phyloP scores from a whole-genome alignment of 129 eudicot species.

The Centella asiatica region DNA sequence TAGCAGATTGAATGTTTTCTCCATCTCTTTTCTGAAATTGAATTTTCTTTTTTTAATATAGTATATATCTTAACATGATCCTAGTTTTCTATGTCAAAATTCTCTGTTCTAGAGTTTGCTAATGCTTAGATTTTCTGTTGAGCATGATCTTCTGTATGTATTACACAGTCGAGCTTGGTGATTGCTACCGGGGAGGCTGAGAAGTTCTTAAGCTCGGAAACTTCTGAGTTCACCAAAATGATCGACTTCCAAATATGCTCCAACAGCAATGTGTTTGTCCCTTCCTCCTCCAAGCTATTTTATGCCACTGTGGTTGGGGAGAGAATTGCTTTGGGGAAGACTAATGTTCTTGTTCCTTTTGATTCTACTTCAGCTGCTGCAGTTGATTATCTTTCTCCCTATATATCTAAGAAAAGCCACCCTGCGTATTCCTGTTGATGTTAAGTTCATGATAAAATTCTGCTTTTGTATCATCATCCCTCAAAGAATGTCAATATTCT shows the following conservation, averaged over 20 bases:
- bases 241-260: conserved; percentile 56
- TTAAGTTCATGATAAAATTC: neutral
- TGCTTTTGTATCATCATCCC: neutral
- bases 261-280: conserved; percentile 50
- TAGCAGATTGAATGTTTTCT: neutral
- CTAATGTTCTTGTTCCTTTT: conserved; percentile 41
- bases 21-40: too few relatives aligned
- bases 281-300: conserved; percentile 41
- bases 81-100: too few relatives aligned
- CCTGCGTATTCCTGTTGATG: neutral
- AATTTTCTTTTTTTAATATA: too few relatives aligned
- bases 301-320: conserved; percentile 54
- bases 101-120: neutral
- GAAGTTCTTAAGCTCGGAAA: conserved; percentile 15
- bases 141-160: neutral
- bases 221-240: conserved; percentile 24
- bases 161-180: conserved; percentile 7
- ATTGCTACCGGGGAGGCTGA: neutral
- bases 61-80: too few relatives aligned
- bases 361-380: conserved; percentile 26
- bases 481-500: neutral
- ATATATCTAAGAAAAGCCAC: conserved; percentile 31
- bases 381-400: conserved; percentile 31
- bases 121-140: neutral
- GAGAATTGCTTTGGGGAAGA: conserved; percentile 47